Conservation (phyloP, 202 grass and related monocot genomes). For the Musa balbisiana region DNA sequence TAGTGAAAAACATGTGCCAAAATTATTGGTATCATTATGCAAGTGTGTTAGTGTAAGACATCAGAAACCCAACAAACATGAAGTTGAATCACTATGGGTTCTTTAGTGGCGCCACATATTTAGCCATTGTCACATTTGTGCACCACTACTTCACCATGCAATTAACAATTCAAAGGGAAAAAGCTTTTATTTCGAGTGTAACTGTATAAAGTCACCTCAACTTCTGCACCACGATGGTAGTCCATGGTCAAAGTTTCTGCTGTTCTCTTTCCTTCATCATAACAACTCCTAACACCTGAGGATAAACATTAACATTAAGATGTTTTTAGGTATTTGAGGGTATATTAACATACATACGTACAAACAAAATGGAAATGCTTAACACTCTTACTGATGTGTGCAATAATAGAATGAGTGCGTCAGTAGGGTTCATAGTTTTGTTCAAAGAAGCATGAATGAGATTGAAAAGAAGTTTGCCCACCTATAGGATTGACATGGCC, state of each 20-base stretch:
- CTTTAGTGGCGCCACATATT: not conserved
- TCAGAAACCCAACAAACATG: not conserved
- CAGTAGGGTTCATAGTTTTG: too few relatives aligned
- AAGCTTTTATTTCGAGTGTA: not conserved
- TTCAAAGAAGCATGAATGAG: not conserved
- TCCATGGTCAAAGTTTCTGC: slow-evolving; percentile 99
- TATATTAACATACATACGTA: too few relatives aligned
- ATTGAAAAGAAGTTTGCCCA: slow-evolving; percentile 10
- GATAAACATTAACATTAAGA: not conserved
- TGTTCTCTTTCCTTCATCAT: slow-evolving; percentile 98
- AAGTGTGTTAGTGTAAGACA: not conserved
- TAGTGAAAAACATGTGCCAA: too few relatives aligned
- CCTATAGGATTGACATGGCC: slow-evolving; percentile 98
- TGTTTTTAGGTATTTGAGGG: not conserved
- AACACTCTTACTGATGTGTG: too few relatives aligned
- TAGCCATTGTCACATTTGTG: not conserved
- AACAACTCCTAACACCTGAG: slow-evolving; percentile 94
- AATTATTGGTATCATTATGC: too few relatives aligned
- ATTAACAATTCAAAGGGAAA: not conserved
- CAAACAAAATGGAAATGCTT: too few relatives aligned
- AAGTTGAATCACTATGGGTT: too few relatives aligned
- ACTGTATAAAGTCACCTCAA: slow-evolving; percentile 53
- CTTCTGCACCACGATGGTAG: slow-evolving; percentile 86
- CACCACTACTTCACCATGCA: not conserved
- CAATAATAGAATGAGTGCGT: too few relatives aligned